Evolutionary conservation across 2,329 filamentous ascomycete species (phyloP).

Genomic region (Grosmannia clavigera): DNA sequence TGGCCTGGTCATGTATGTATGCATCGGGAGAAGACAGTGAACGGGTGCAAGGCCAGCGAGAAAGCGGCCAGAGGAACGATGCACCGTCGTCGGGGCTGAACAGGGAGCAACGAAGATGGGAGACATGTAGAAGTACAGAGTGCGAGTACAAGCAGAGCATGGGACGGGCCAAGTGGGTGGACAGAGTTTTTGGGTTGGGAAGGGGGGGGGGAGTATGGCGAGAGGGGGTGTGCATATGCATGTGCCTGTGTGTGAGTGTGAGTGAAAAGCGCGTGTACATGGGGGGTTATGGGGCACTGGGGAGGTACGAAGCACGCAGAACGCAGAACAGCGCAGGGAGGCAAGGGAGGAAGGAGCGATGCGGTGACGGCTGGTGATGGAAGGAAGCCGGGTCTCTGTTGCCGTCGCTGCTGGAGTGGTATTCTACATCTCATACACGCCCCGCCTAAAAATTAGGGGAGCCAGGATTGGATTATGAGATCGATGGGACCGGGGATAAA

Average conservation of each 20-base stretch:
- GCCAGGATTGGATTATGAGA: too few species aligned
- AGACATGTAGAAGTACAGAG: not conserved
- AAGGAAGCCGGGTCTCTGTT: not conserved
- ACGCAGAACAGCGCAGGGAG: too few species aligned
- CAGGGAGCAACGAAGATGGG: conserved; percentile 1
- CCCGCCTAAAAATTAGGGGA: too few species aligned
- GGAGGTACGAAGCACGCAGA: too few species aligned
- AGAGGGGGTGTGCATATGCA: conserved; percentile 7
- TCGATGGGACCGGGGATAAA: too few species aligned
- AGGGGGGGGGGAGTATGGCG: conserved; percentile 6
- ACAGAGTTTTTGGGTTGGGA: conserved; percentile 7
- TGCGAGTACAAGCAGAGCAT: not conserved
- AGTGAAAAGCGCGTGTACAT: not conserved
- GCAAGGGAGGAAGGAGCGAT: conserved; percentile 6
- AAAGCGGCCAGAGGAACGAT: conserved; percentile 1
- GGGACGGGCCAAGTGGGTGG: conserved; percentile 4
- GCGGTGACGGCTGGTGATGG: conserved; percentile 6
- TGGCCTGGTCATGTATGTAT: conserved; percentile 8
- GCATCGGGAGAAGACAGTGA: conserved; percentile 4
- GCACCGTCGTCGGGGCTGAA: conserved; percentile 9
- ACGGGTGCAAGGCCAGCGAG: conserved; percentile 1
- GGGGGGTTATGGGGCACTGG: not conserved
- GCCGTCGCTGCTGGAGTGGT: not conserved
- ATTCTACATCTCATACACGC: not conserved
- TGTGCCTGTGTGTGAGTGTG: not conserved